Percentiles rank a stretch among this genome's conserved stretches.
Evolutionary conservation across 2,329 filamentous ascomycete genomes (phyloP).

Genomic region (Microascus cirrosus): DNA sequence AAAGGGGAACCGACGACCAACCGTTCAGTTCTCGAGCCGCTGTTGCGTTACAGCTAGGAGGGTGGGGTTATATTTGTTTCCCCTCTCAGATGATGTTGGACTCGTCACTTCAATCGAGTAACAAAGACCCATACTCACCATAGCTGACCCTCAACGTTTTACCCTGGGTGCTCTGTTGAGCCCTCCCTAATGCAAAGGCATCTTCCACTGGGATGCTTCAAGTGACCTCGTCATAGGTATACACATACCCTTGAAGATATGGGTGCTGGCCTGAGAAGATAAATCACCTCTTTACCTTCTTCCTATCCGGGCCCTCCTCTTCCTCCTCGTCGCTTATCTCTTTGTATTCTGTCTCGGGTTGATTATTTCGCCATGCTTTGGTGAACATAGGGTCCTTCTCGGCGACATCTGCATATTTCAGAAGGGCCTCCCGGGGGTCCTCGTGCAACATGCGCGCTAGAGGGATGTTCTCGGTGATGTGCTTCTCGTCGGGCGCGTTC

Average conservation of each 20-base stretch:
- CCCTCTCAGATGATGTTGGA: neutral
- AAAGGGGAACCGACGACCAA: too few species aligned
- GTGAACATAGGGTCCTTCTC: conserved; percentile 93
- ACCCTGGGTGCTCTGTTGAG: neutral
- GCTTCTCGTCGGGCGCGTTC: conserved; percentile 77
- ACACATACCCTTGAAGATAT: neutral
- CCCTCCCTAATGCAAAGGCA: neutral
- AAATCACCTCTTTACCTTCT: conserved; percentile 2
- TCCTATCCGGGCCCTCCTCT: conserved; percentile 12
- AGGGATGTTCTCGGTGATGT: conserved; percentile 80
- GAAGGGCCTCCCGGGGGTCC: conserved; percentile 82
- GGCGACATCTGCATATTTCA: conserved; percentile 91
- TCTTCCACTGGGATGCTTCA: neutral
- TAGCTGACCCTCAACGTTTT: neutral
- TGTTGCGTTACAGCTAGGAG: too few species aligned
- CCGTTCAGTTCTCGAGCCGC: too few species aligned
- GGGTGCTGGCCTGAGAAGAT: neutral
- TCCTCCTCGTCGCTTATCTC: conserved; percentile 8
- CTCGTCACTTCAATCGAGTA: neutral
- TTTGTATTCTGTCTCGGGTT: conserved; percentile 76
- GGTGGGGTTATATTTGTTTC: neutral
- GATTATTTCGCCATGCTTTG: conserved; percentile 82
- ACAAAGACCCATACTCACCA: neutral
- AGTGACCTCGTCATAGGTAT: neutral
- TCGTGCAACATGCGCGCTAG: conserved; percentile 91